Percentiles rank a stretch among this genome's conserved stretches.
Evolutionary conservation across 1,139 yeast genomes (phyloP).

Genomic region (Candida sp.): DNA sequence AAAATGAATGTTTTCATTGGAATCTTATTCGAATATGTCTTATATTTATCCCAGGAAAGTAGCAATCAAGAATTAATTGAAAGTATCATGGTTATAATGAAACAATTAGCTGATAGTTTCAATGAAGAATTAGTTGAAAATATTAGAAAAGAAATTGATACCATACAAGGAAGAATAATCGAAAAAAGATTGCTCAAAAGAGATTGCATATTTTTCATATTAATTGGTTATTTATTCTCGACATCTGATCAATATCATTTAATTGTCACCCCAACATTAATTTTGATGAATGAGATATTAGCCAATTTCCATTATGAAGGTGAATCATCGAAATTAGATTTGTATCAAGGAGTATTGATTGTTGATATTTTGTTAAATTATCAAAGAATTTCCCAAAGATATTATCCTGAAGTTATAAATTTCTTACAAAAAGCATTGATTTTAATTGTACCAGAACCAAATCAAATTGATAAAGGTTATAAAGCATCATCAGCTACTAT

Average conservation of each 20-base stretch:
- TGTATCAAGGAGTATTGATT: constrained; percentile 53
- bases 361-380: constrained; percentile 64
- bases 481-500: constrained; percentile 17
- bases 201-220: constrained; percentile 64
- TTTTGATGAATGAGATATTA: constrained; percentile 70
- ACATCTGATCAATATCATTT: constrained; percentile 96
- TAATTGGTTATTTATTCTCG: constrained; percentile 78
- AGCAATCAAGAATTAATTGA: constrained; percentile 32
- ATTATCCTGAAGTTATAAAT: constrained; percentile 70
- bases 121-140: constrained; percentile 58
- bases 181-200: constrained; percentile 28
- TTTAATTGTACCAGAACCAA: constrained; percentile 43
- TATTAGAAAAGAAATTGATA: constrained; percentile 29
- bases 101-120: constrained; percentile 62
- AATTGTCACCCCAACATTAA: constrained; percentile 79
- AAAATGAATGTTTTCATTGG: constrained; percentile 64
- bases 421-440: constrained; percentile 55
- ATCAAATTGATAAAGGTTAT: constrained; percentile 3
- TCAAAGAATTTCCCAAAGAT: constrained; percentile 78
- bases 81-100: constrained; percentile 48
- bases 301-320: constrained; percentile 31
- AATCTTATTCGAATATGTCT: constrained; percentile 61
- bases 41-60: constrained; percentile 35
- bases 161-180: constrained; percentile 48
- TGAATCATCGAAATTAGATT: constrained; percentile 40